Evolutionary conservation across 2,329 filamentous ascomycete genomes (phyloP).

Genomic region (Phyllosticta ampelicida): DNA sequence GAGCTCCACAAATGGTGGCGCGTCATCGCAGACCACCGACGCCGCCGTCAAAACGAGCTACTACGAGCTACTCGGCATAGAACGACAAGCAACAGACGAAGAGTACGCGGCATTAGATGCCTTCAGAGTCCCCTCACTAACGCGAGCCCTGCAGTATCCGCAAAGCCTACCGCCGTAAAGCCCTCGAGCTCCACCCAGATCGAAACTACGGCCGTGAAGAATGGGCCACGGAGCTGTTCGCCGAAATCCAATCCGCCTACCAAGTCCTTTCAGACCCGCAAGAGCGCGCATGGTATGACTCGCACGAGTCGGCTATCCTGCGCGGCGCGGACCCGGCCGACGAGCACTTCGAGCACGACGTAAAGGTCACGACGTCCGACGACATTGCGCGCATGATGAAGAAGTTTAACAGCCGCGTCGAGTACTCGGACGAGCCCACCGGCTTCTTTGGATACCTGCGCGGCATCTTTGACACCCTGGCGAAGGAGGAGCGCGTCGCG

Average conservation of each 20-base stretch:
- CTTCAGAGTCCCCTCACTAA: not conserved
- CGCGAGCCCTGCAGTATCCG: conserved; percentile 54
- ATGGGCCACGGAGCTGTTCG: conserved; percentile 72
- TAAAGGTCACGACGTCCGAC: conserved; percentile 66
- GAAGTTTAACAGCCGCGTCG: conserved; percentile 65
- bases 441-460: conserved; percentile 79
- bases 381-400: conserved; percentile 71
- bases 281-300: conserved; percentile 96
- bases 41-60: conserved; percentile 58
- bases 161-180: conserved; percentile 82
- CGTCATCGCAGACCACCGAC: conserved; percentile 13
- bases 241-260: conserved; percentile 86
- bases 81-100: conserved; percentile 63
- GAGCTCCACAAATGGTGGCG: conserved; percentile 25
- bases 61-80: conserved; percentile 72
- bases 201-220: conserved; percentile 83
- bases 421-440: conserved; percentile 66
- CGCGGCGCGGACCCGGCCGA: conserved; percentile 39
- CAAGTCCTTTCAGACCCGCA: conserved; percentile 94
- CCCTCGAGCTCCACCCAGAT: conserved; percentile 88
- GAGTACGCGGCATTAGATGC: conserved; percentile 46
- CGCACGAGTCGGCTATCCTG: conserved; percentile 77
- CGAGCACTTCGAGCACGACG: conserved; percentile 53
- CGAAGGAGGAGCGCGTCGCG: conserved; percentile 66
- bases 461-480: conserved; percentile 68